Conservation (phyloP, 208 protist genomes). For the Trypanosoma vivax region DNA sequence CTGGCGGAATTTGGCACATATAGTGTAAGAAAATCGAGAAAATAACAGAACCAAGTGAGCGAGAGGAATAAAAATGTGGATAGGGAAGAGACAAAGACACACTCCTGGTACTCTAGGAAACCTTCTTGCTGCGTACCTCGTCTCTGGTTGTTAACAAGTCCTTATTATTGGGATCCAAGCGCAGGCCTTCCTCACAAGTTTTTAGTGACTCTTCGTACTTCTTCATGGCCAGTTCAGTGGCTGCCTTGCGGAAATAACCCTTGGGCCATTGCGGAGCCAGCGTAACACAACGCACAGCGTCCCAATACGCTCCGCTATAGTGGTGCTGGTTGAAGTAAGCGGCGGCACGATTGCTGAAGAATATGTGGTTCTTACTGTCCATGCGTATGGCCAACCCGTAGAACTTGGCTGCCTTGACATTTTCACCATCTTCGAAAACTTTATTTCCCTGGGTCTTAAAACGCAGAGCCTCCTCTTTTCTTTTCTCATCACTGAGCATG, state of each 20-base stretch:
- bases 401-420: conserved; percentile 88
- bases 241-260: conserved; percentile 89
- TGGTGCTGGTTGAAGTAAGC: conserved; percentile 85
- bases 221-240: conserved; percentile 65
- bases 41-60: not conserved
- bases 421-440: conserved; percentile 77
- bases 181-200: conserved; percentile 54
- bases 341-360: conserved; percentile 90
- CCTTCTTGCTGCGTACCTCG: conserved; percentile 25
- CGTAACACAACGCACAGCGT: conserved; percentile 76
- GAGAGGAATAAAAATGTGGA: not conserved
- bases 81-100: too few relatives aligned
- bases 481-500: conserved; percentile 28
- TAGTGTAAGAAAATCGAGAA: not conserved
- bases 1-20: too few relatives aligned
- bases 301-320: conserved; percentile 83
- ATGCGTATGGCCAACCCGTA: conserved; percentile 90
- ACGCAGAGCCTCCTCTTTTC: conserved; percentile 43
- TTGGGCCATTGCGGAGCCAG: conserved; percentile 87
- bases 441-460: conserved; percentile 90
- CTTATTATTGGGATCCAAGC: conserved; percentile 58
- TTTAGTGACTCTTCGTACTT: conserved; percentile 47
- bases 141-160: conserved; percentile 60
- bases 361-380: conserved; percentile 79
- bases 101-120: too few relatives aligned